phyloP scores from a whole-genome alignment of 768 basidiomycete genomes.

The Termitomyces sp. region DNA sequence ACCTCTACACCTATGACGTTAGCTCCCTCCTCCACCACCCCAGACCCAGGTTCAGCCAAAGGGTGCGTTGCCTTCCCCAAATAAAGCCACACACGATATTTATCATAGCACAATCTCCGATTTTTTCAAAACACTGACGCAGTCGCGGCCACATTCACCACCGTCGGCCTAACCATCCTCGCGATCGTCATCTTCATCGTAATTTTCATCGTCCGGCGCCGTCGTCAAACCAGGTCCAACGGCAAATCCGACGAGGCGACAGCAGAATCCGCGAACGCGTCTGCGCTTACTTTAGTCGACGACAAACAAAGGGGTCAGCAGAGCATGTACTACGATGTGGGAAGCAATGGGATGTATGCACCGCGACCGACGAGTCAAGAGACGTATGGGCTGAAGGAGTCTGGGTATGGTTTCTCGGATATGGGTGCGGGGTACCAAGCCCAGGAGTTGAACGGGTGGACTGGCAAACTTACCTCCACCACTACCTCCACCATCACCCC shows the following conservation, averaged over 20 bases:
- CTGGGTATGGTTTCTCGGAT: not conserved
- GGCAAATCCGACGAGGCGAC: constrained; percentile 64
- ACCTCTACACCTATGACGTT: not conserved
- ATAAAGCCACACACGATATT: no score
- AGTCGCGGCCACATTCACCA: constrained; percentile 67
- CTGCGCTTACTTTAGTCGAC: constrained; percentile 53
- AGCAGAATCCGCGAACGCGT: constrained; percentile 41
- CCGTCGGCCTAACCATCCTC: constrained; percentile 58
- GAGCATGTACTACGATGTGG: not conserved
- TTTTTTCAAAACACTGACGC: constrained; percentile 77
- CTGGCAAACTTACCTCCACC: no score
- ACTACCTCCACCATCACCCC: no score
- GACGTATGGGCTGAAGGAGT: not conserved
- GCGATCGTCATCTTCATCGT: constrained; percentile 52
- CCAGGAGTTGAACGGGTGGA: not conserved
- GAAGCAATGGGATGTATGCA: not conserved
- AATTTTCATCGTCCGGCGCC: constrained; percentile 56
- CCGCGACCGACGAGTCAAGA: not conserved
- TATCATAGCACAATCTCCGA: constrained; percentile 25
- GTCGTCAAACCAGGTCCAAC: constrained; percentile 63
- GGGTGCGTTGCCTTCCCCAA: not conserved
- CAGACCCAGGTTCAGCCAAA: not conserved
- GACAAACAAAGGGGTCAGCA: constrained; percentile 30
- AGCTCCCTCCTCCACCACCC: not conserved
- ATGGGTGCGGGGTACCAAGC: not conserved